A percentile compares a stretch with the other conserved stretches of the same genome.
phyloP scores from a whole-genome alignment of 1,284 basidiomycete species.

The Naganishia cerealis region DNA sequence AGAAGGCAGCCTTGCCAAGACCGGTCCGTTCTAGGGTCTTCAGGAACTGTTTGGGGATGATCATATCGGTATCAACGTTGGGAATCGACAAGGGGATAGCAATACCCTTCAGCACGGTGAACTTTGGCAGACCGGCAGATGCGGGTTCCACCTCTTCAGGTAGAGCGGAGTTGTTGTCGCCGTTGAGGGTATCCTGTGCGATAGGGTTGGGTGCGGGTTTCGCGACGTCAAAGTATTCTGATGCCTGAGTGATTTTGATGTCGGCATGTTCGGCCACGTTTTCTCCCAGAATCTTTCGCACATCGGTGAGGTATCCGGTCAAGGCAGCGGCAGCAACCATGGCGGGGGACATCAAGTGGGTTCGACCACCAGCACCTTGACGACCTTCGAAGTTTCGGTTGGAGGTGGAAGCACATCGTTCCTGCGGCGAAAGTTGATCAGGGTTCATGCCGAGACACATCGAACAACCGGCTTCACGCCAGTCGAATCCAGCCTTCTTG shows the following conservation, averaged over 20 bases:
- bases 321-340: slow-evolving; percentile 95
- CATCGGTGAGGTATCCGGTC: slow-evolving; percentile 82
- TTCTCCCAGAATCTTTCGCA: slow-evolving; percentile 72
- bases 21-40: slow-evolving; percentile 93
- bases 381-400: slow-evolving; percentile 96
- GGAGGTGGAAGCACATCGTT: slow-evolving; percentile 92
- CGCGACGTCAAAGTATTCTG: slow-evolving; percentile 74
- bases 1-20: slow-evolving; percentile 85
- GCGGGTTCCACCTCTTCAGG: slow-evolving; percentile 61
- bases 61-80: slow-evolving; percentile 96
- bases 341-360: slow-evolving; percentile 87
- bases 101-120: slow-evolving; percentile 76
- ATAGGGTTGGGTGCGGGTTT: slow-evolving; percentile 61
- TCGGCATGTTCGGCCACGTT: slow-evolving; percentile 56
- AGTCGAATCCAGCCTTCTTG: slow-evolving; percentile 93
- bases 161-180: slow-evolving; percentile 50
- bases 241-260: slow-evolving; percentile 68
- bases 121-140: slow-evolving; percentile 65
- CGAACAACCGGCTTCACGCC: slow-evolving; percentile 95
- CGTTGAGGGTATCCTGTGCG: slow-evolving; percentile 38
- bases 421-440: slow-evolving; percentile 82
- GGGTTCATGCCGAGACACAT: slow-evolving; percentile 99
- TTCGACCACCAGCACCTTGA: slow-evolving; percentile 87
- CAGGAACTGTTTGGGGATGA: slow-evolving; percentile 93
- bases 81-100: slow-evolving; percentile 85